phyloP scores from a whole-genome alignment of 139 green algal genomes.

The Coelastrella sp. region DNA sequence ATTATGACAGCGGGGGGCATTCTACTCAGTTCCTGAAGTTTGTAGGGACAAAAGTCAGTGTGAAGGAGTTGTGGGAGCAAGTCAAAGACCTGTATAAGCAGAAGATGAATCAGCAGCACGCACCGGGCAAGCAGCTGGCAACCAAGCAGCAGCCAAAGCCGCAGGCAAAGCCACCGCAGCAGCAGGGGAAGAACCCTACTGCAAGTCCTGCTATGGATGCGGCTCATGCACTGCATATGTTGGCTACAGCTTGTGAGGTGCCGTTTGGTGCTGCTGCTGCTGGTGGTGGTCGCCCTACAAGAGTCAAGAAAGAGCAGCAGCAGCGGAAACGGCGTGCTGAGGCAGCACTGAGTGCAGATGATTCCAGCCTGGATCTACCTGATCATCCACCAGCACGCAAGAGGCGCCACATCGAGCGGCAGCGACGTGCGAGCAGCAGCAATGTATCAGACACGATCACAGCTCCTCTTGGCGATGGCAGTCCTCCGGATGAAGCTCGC shows the following conservation, averaged over 20 bases:
- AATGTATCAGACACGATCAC: neutral
- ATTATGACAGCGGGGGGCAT: neutral
- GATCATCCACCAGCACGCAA: neutral
- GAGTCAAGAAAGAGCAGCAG: neutral
- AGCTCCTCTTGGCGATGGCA: neutral
- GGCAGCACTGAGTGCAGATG: neutral
- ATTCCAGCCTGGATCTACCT: neutral
- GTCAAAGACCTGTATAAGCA: neutral
- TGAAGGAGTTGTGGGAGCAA: neutral
- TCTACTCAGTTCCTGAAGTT: neutral
- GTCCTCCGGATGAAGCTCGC: neutral
- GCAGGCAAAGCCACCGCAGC: too few species aligned
- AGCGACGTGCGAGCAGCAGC: neutral
- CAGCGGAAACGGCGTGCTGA: neutral
- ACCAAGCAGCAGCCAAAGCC: neutral
- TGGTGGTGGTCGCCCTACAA: neutral
- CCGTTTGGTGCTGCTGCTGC: neutral
- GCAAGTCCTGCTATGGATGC: neutral
- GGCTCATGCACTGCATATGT: neutral
- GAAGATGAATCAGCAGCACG: neutral
- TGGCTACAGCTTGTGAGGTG: neutral
- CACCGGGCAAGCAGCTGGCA: neutral
- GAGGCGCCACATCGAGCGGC: neutral
- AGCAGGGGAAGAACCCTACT: neutral
- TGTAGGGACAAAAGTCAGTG: neutral